Evolutionary conservation across 2,329 filamentous ascomycete species (phyloP), one percentile per base, ranked within the genome.

Genomic region (Diaporthe nobilis): DNA sequence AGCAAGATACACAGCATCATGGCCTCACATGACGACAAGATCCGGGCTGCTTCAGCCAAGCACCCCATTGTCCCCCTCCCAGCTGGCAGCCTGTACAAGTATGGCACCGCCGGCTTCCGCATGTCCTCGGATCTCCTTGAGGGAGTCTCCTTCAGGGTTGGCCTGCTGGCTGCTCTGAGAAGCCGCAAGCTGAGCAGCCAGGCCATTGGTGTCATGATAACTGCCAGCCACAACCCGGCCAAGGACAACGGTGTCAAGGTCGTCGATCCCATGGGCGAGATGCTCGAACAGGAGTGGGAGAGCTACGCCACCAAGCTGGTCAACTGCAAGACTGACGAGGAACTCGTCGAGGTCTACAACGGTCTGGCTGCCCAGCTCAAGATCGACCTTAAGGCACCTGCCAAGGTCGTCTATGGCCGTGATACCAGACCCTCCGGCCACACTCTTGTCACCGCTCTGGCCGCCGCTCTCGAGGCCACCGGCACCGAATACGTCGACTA

Each of bases 201-300:
- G 87, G 94, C 95, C 80, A 98, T 99, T 82, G 97, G 97, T 82
- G 93, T 99, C 79, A 98, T 98, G 95, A 94, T 98, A 84, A 98
- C 95, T 57, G 95, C 95, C 77, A 97, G 94, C 82, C 95, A 98
- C 88, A 98, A 98, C 86, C 94, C 94, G 25, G 93, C 95, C 47
- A 90, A 92, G 80, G 95, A 98, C 86, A 98, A 98, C 84, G 95
- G 95, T 71, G 94, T 98, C 84, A 98, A 98, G 90, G 92, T 99
- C 80, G 95, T 99, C 78, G 97, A 99, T 85, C 97, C 97, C 17
- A 94, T 98, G 93, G 96, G 97, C 79, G 97, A 98, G 85, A 98
- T 98, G 97, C 90, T 98, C 68, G 95, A 97, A 90, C 93, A 96
- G 84, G 94, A 96, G 77, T 99, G 97, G 97, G 97, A 99, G 86